phyloP scores from a whole-genome alignment of 441 rosid genomes.

The Arabidopsis hybrid region DNA sequence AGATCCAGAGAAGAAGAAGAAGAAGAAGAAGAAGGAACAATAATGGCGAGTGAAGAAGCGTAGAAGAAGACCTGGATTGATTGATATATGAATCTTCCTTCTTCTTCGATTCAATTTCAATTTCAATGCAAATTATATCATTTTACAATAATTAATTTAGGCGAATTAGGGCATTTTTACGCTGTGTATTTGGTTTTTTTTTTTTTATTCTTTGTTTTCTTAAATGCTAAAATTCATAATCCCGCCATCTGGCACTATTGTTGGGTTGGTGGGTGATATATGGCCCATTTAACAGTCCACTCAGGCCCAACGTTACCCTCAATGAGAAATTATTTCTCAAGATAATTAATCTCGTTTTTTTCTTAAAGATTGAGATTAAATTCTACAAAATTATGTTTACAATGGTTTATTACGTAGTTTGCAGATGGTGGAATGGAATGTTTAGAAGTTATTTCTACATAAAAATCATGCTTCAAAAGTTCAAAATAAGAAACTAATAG shows the following conservation, averaged over 20 bases:
- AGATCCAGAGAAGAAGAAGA: conserved; percentile 17
- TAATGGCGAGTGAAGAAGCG: conserved; percentile 30
- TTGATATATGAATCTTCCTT: background rate
- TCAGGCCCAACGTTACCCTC: conserved; percentile 15
- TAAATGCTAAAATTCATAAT: background rate
- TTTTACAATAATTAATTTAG: background rate
- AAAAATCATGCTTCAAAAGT: no score
- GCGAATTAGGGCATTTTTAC: conserved; percentile 20
- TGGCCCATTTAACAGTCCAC: conserved; percentile 1
- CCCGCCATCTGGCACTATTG: conserved; percentile 20
- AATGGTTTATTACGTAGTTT: no score
- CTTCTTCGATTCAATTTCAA: background rate
- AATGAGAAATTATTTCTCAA: no score
- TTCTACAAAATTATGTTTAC: no score
- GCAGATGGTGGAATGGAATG: no score
- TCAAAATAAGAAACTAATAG: no score
- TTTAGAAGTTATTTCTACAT: no score
- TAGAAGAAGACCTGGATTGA: conserved; percentile 5
- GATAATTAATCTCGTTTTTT: background rate
- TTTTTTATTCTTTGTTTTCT: no score
- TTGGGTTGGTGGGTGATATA: background rate
- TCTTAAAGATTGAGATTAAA: no score
- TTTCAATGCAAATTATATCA: background rate
- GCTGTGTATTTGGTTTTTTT: no score
- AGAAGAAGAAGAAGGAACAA: background rate